Percentiles rank a stretch among this genome's conserved stretches.
phyloP scores from a whole-genome alignment of 2,329 filamentous ascomycete genomes.

The Aspergillus puulaauensis region DNA sequence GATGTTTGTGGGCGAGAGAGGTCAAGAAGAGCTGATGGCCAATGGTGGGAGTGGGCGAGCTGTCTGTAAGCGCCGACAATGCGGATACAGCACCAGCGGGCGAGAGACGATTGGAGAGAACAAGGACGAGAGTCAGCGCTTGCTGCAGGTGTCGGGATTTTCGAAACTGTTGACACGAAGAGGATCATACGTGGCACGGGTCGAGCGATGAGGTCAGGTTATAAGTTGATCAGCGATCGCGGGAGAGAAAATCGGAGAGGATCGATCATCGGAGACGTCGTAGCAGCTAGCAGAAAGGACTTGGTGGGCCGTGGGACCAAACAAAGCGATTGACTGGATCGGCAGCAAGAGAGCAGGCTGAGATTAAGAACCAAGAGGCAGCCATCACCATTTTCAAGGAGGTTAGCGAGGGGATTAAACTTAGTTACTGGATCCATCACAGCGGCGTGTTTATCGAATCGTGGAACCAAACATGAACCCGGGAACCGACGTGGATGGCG shows the following conservation, averaged over 20 bases:
- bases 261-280: not conserved
- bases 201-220: slow-evolving; percentile 7
- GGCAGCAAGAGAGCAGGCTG: not conserved
- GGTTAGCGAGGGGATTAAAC: not conserved
- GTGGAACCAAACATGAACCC: not conserved
- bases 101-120: slow-evolving; percentile 10
- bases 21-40: slow-evolving; percentile 10
- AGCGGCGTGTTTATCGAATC: not conserved
- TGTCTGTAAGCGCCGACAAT: slow-evolving; percentile 22
- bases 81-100: slow-evolving; percentile 14
- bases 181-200: slow-evolving; percentile 13
- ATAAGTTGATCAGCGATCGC: slow-evolving; percentile 5
- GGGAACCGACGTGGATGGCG: not conserved
- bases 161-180: slow-evolving; percentile 13
- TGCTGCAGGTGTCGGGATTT: slow-evolving; percentile 17
- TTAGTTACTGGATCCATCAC: not conserved
- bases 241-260: not conserved
- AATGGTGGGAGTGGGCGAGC: slow-evolving; percentile 14
- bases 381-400: no score
- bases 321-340: not conserved
- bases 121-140: slow-evolving; percentile 18
- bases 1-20: slow-evolving; percentile 11
- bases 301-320: slow-evolving; percentile 3
- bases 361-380: not conserved
- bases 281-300: not conserved